phyloP scores from a whole-genome alignment of 139 green algal species.

The Tetradesmus obliquus region DNA sequence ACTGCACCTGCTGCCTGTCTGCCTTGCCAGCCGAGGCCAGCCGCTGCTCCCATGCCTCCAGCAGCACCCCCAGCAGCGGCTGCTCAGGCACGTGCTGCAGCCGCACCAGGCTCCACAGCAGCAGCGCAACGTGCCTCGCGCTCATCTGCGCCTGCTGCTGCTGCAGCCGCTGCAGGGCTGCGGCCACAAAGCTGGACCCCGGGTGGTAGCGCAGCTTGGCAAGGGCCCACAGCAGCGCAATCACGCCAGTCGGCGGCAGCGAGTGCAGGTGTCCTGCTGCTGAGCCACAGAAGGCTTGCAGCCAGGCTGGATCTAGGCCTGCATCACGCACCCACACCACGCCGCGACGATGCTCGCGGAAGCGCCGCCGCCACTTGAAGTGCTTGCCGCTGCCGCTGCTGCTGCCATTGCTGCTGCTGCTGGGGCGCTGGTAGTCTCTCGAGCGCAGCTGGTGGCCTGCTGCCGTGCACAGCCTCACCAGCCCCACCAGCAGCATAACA shows the following conservation, averaged over 20 bases:
- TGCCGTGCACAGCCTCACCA: not conserved
- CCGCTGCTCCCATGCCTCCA: not conserved
- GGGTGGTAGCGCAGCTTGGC: conserved; percentile 24
- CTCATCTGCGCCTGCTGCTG: not conserved
- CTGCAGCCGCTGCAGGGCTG: not conserved
- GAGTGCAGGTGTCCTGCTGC: not conserved
- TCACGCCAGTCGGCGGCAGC: conserved; percentile 5
- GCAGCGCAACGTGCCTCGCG: conserved; percentile 19
- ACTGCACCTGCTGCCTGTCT: conserved; percentile 24
- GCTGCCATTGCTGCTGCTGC: not conserved
- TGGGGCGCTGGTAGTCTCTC: not conserved
- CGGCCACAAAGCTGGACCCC: not conserved
- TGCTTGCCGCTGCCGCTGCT: conserved; percentile 8
- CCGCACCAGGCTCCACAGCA: conserved; percentile 36
- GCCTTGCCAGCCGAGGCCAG: conserved; percentile 14
- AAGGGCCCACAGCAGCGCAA: conserved; percentile 40
- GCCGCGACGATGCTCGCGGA: not conserved
- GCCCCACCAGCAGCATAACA: conserved; percentile 33
- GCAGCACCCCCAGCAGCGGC: not conserved
- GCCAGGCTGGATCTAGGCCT: not conserved
- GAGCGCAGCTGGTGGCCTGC: not conserved
- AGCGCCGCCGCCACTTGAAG: not conserved
- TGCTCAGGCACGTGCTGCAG: conserved; percentile 33
- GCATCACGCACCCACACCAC: not conserved
- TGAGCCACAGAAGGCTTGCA: conserved; percentile 3